Conservation (phyloP, 805 yeast genomes). For the Maudiozyma saulgeensis region DNA sequence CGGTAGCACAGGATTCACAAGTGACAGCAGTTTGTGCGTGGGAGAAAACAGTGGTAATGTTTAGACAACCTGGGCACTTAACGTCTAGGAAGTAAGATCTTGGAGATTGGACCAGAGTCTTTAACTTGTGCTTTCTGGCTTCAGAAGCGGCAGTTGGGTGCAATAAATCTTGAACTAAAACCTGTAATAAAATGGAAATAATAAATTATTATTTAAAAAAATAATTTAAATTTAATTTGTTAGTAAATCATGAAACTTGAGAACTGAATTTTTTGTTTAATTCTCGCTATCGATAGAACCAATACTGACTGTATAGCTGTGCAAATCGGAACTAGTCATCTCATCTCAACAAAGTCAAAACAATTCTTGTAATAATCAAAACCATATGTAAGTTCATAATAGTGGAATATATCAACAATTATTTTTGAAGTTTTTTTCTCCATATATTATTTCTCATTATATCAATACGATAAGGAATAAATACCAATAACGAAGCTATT, state of each 20-base stretch:
- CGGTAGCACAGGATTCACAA: slow-evolving; percentile 97
- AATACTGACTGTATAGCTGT: no score
- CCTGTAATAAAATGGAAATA: slow-evolving; percentile 38
- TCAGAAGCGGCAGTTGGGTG: slow-evolving; percentile 97
- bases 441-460: no score
- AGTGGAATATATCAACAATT: no score
- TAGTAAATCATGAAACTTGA: slow-evolving; percentile 15
- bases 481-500: no score
- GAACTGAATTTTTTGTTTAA: slow-evolving; percentile 22
- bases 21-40: slow-evolving; percentile 99
- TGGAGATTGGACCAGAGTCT: slow-evolving; percentile 95
- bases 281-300: neutral
- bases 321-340: no score
- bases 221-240: slow-evolving; percentile 8
- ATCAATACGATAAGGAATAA: no score
- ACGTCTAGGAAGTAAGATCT: slow-evolving; percentile 99
- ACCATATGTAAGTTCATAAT: no score
- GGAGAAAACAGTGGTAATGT: slow-evolving; percentile 98
- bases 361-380: no score
- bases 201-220: neutral
- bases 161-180: slow-evolving; percentile 97
- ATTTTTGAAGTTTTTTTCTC: no score
- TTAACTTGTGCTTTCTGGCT: slow-evolving; percentile 93
- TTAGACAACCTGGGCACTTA: slow-evolving; percentile 98
- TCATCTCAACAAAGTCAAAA: no score